Evolutionary conservation across 176 grass and related monocot genomes (phyloP).

Genomic region (Miscanthus lutarioriparius): DNA sequence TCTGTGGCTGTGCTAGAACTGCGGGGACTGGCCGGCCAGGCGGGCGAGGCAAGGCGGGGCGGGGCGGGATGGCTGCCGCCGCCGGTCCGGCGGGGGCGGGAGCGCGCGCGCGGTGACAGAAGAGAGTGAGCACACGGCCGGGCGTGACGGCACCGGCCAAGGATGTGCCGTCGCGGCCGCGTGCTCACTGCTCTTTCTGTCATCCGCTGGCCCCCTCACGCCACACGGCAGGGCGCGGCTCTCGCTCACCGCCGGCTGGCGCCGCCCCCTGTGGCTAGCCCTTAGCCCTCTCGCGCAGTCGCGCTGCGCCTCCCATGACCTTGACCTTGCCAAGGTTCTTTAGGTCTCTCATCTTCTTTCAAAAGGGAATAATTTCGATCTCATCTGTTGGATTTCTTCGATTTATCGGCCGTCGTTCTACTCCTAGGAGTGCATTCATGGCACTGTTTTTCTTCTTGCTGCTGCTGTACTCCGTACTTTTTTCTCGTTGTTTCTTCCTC

Average conservation of each 20-base stretch:
- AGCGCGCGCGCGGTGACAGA: slow-evolving; percentile 60
- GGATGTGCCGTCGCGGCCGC: slow-evolving; percentile 63
- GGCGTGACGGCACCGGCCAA: slow-evolving; percentile 49
- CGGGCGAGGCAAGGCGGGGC: background rate
- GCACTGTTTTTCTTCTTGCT: slow-evolving; percentile 9
- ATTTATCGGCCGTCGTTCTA: background rate
- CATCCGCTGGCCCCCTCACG: slow-evolving; percentile 1
- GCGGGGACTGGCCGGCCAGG: background rate
- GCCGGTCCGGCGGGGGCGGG: background rate
- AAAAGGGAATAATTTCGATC: background rate
- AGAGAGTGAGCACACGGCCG: slow-evolving; percentile 78
- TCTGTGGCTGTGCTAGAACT: background rate
- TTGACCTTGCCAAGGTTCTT: background rate
- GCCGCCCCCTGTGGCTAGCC: background rate
- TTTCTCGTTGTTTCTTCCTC: background rate
- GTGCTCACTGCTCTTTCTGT: slow-evolving; percentile 77
- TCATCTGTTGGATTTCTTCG: background rate
- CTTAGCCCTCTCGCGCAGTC: background rate
- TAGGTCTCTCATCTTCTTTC: background rate
- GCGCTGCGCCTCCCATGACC: background rate
- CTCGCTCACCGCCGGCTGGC: slow-evolving; percentile 28
- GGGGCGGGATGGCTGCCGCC: background rate
- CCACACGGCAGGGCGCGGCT: background rate
- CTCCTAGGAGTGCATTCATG: slow-evolving; percentile 16
- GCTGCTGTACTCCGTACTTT: background rate